Percentiles rank a stretch among this genome's conserved stretches.
Conservation (phyloP, 306 rosid genomes). For the Casuarina equisetifolia region DNA sequence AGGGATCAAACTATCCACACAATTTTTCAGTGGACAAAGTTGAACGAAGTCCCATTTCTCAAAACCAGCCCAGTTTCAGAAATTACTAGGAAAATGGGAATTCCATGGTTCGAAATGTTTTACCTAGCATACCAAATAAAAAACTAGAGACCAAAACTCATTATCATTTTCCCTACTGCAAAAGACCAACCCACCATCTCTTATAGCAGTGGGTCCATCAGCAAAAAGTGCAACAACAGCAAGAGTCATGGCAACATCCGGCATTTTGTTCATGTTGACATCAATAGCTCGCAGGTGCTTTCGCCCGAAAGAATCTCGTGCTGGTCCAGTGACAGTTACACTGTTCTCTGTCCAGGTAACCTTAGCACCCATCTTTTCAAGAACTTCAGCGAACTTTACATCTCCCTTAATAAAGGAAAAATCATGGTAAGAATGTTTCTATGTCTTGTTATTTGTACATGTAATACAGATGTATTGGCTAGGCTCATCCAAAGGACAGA, state of each 20-base stretch:
- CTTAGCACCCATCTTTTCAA: constrained; percentile 96
- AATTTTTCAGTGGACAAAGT: not conserved
- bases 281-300: constrained; percentile 75
- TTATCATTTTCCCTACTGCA: not conserved
- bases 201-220: constrained; percentile 77
- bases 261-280: constrained; percentile 99
- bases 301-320: constrained; percentile 52
- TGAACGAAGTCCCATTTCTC: not conserved
- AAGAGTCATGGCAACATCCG: constrained; percentile 99
- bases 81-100: not conserved
- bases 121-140: constrained; percentile 9
- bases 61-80: not conserved
- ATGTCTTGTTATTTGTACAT: not conserved
- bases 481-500: not conserved
- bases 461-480: not conserved
- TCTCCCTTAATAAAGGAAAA: constrained; percentile 65
- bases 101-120: constrained; percentile 14
- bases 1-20: not conserved
- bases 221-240: constrained; percentile 97
- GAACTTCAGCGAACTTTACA: constrained; percentile 94
- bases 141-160: not conserved
- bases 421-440: constrained; percentile 17
- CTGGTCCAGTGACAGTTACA: constrained; percentile 87
- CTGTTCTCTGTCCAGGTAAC: constrained; percentile 95
- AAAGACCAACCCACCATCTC: constrained; percentile 72